Conservation (phyloP, 1,139 yeast species). For the Saccharomyces hybrid region DNA sequence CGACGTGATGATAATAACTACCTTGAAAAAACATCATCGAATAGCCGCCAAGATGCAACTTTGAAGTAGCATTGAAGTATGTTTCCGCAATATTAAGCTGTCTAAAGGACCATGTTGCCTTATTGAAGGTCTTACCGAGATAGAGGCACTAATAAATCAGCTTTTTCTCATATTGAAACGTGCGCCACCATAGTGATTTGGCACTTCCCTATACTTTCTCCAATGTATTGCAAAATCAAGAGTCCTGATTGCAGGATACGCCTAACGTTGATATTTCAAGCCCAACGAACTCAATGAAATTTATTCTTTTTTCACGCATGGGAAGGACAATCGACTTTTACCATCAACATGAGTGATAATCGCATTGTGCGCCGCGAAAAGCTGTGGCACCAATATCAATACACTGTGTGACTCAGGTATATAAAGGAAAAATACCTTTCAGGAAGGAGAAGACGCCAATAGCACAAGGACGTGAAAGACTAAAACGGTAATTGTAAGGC, state of each 20-base stretch:
- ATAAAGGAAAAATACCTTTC: not conserved
- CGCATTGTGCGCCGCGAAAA: slow-evolving; percentile 1
- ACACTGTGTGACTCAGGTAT: not conserved
- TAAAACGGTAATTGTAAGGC: too few species aligned
- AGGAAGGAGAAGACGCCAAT: not conserved
- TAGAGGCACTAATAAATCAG: too few species aligned
- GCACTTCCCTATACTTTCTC: too few species aligned
- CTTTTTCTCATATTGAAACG: too few species aligned
- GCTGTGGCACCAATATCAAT: not conserved
- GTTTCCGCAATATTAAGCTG: not conserved
- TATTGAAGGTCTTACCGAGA: too few species aligned
- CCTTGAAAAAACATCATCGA: not conserved
- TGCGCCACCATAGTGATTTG: too few species aligned
- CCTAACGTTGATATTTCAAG: too few species aligned
- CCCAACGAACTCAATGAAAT: too few species aligned
- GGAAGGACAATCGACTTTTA: not conserved
- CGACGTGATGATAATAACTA: not conserved
- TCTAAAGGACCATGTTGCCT: too few species aligned
- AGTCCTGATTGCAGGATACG: too few species aligned
- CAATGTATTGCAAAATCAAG: too few species aligned
- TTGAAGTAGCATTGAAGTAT: not conserved
- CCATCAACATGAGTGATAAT: not conserved
- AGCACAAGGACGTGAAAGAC: not conserved
- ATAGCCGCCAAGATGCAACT: not conserved
- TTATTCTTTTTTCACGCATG: not conserved